These are phyloP conservation scores for Aureococcus anophagefferens DNA, from an alignment of 108 stramenopile species.

Conservation along the genomic window DNA sequence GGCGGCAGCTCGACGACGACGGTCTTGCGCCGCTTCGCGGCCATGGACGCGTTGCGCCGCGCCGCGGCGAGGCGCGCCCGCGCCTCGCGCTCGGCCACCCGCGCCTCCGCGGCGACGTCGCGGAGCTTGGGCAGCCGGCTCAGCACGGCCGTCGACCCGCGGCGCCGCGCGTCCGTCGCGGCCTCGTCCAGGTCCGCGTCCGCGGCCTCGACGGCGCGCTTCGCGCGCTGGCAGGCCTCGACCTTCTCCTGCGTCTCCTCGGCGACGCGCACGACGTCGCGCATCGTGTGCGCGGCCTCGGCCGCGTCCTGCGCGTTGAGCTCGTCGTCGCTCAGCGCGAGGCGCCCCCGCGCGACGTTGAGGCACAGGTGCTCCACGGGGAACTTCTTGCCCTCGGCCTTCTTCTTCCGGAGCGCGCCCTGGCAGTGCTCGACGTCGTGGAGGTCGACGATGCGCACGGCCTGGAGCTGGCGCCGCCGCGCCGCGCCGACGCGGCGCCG, in stretches of 20 bases:
- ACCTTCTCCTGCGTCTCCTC: constrained; percentile 1
- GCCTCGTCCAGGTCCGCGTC: constrained; percentile 1
- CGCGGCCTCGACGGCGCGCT: background rate
- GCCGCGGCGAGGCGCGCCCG: background rate
- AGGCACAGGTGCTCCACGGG: background rate
- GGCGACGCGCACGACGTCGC: background rate
- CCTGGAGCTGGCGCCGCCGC: background rate
- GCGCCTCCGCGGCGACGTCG: background rate
- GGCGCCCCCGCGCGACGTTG: background rate
- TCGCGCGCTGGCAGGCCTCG: background rate
- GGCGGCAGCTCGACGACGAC: constrained; percentile 1
- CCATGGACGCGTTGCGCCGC: background rate
- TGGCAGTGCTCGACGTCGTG: background rate
- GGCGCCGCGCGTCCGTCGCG: background rate
- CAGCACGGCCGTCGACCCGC: background rate
- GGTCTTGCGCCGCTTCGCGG: constrained; percentile 1
- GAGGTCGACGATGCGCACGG: background rate
- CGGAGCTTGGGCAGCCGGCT: constrained; percentile 6
- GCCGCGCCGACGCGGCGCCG: background rate
- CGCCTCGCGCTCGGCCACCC: constrained; percentile 6
- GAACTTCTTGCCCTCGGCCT: constrained; percentile 5
- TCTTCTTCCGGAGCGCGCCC: constrained; percentile 2
- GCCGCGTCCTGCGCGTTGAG: background rate
- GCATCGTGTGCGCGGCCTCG: background rate
- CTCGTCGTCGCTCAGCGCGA: background rate